Base-by-base conservation (phyloP, 2,329 filamentous ascomycete genomes). In the Nothopassalora personata region DNA sequence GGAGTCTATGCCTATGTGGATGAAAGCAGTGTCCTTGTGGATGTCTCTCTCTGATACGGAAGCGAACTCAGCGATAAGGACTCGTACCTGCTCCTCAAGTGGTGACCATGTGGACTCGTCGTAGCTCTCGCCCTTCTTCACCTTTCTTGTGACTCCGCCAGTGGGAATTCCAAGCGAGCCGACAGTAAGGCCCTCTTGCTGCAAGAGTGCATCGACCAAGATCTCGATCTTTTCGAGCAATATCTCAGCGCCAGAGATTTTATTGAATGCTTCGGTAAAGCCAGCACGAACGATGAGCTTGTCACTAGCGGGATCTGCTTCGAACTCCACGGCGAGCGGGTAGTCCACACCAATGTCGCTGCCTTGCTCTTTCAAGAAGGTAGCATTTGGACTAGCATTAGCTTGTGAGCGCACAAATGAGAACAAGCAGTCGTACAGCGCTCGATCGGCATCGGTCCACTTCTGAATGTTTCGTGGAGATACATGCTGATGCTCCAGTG, bases 1-100 rank as follows among this genome's bases (percentile, higher is more conserved):
- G 18, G 61, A 63, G 45, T 63, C 61, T 27, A 63, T 34, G 31
- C 61, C 61, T 11, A 63, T 33, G 31, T 59, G 61, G 43, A 59
- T 54, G 53, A 63, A 63, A n/a, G 58, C 53, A 5, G 58, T 58
- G 7, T 59, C 49, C 47, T 63, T 63, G 33, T 47, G 31, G 28
- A 62, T 45, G 4, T 60, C 53, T 10, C 56, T 23, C 13, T 52
- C 23, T 46, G 54, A 28, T 9, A 59, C 31, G 11, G 11, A 18
- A 43, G 55, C 48, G 28, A 52, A 58, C 33, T 62, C 34, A 30
- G 52, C 53, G 28, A 62, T 34, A 6, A 60, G 50, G 3, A 5
- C 27, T 23, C 59, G 48, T n/a, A 60, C 11, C n/a, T 54, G 31
- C 19, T 23, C 18, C 33, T 62, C 60, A 5, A 60, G 34, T 6